These are phyloP conservation scores for Prunella vulgaris DNA, from an alignment of 257 asterid genomes.

Conservation along the genomic window DNA sequence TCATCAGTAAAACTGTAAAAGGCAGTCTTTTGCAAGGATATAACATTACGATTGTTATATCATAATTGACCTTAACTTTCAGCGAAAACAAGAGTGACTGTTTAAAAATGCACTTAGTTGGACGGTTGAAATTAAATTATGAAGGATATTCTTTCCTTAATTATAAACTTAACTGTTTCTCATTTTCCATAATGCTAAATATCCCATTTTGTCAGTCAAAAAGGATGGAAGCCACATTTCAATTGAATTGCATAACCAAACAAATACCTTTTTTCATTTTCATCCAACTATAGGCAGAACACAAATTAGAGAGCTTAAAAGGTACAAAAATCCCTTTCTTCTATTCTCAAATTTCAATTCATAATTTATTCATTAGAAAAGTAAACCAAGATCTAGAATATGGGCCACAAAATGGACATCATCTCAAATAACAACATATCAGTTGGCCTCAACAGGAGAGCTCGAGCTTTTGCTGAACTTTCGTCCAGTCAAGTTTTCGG, in stretches of 20 bases:
- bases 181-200: not conserved
- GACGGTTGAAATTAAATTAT: too few species aligned
- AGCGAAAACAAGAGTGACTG: too few species aligned
- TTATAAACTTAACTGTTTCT: not conserved
- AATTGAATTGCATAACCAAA: not conserved
- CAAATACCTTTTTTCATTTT: not conserved
- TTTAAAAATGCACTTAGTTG: too few species aligned
- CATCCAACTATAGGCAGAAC: not conserved
- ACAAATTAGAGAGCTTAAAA: not conserved
- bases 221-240: not conserved
- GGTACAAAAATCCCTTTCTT: not conserved
- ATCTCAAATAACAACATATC: not conserved
- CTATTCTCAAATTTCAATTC: not conserved
- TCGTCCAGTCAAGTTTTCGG: slow-evolving; percentile 65
- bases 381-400: not conserved
- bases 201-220: not conserved
- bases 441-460: not conserved
- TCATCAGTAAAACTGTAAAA: slow-evolving; percentile 54
- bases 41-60: too few species aligned
- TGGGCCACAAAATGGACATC: not conserved
- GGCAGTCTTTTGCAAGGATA: slow-evolving; percentile 80
- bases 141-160: too few species aligned
- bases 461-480: slow-evolving; percentile 52
- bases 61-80: too few species aligned
- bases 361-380: not conserved